phyloP scores from a whole-genome alignment of 2,329 filamentous ascomycete species.

The Fusarium bactridioides region DNA sequence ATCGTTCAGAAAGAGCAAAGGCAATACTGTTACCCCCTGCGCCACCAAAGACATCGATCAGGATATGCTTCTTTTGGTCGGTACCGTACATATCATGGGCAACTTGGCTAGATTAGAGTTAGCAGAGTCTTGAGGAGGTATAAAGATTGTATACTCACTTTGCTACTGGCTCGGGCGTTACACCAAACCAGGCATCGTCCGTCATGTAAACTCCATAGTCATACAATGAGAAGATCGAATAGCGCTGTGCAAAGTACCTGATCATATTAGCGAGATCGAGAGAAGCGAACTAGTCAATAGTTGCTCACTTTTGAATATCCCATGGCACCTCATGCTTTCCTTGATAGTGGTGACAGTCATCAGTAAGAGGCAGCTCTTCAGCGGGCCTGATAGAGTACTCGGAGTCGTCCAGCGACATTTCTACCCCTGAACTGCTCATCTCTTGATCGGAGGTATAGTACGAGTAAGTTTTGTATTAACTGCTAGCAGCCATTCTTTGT shows the following conservation, averaged over 20 bases:
- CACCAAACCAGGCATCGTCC: slow-evolving; percentile 94
- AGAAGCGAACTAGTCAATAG: not conserved
- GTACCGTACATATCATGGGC: slow-evolving; percentile 72
- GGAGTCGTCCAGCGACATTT: slow-evolving; percentile 15
- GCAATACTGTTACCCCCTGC: slow-evolving; percentile 94
- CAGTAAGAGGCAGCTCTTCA: slow-evolving; percentile 61
- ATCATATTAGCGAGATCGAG: not conserved
- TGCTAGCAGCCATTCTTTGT: not conserved
- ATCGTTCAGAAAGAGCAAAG: slow-evolving; percentile 83
- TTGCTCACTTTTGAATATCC: slow-evolving; percentile 81
- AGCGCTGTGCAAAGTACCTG: slow-evolving; percentile 90
- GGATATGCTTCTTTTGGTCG: slow-evolving; percentile 64
- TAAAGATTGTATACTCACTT: slow-evolving; percentile 60
- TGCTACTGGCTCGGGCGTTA: slow-evolving; percentile 92
- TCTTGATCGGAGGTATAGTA: not conserved
- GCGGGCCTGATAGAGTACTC: slow-evolving; percentile 51
- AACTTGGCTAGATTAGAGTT: slow-evolving; percentile 66
- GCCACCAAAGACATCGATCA: slow-evolving; percentile 91
- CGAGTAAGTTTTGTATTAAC: not conserved
- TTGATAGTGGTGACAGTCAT: slow-evolving; percentile 79
- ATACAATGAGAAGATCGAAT: slow-evolving; percentile 87
- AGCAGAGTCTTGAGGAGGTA: not conserved
- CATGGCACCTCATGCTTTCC: slow-evolving; percentile 75
- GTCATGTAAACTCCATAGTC: slow-evolving; percentile 91
- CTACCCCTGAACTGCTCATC: slow-evolving; percentile 24